Base-by-base conservation (phyloP, 1,284 basidiomycete species). In the Ustilago vetiveriae region DNA sequence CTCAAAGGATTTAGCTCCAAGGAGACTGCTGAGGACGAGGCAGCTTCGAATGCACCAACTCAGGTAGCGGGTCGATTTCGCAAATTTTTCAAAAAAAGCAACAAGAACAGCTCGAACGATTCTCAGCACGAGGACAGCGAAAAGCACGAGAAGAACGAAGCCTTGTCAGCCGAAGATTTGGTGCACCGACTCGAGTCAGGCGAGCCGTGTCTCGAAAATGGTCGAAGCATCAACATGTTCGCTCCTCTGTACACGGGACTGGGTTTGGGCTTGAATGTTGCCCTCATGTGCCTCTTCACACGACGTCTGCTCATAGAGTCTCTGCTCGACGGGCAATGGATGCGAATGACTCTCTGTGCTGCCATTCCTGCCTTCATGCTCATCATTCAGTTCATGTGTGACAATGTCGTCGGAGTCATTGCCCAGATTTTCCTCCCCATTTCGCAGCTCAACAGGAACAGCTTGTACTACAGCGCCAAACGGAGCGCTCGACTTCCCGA, bases 231-330 rank as follows among this genome's bases (percentile, higher is more conserved):
- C 48, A 86, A 88, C 40, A 85, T 91, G n/a, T 89, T 90, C 68
- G 90, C 90, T 7, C 90, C 91, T 0, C 81, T 92, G 48, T 90
- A 92, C 73, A 87, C 86, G 41, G 92, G 91, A 17, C 76, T 92
- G 9, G 89, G 88, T 2, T 83, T 85, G 29, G 82, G 80, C 14
- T 59, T 83, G 44, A 78, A 80, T 52, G 74, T 75, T 42, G 50
- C 80, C n/a, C 33, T 86, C 86, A 60, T 90, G 84, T 8, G 79
- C 88, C 67, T 87, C 86, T 13, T 76, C 86, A 48, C 90, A 41
- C 11, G 21, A 22, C 19, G 37, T 11, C 37, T 39, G 21, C 10
- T 39, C 19, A 22, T 23, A 7, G 19, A 39, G 21, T 33, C 32
- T 33, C 32, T 33, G 37, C 23, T 23, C 29, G 92, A 93, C 78